Base-by-base conservation (phyloP, 768 basidiomycete species). In the Austroboletus eburneus region DNA sequence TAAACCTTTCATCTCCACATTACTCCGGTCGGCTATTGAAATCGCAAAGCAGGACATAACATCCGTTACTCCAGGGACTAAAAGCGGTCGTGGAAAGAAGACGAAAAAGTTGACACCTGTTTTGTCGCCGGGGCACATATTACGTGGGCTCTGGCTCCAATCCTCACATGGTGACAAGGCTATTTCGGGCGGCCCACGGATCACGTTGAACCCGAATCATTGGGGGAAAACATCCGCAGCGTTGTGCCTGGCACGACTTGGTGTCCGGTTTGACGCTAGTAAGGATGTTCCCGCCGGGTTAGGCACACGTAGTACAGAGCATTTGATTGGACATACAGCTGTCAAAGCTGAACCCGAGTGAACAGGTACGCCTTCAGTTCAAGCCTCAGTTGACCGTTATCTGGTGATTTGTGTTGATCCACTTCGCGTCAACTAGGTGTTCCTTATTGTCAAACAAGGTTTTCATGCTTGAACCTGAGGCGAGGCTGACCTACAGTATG, bases 61-160 rank as follows among this genome's bases (percentile, higher is more conserved):
- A 32, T 60, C 62, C 4, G 40, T 54, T 42, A 47, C 42, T 20
- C 55, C 57, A 17, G 51, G 41, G 29, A 47, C 45, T 22, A 61
- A 54, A 47, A 35, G 40, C 22, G 47, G 51, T 23, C 55, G 60
- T 23, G 45, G 58, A 44, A 58, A 50, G 45, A 61, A 49, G 45
- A 41, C n/a, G 48, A 64, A 58, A 17, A 60, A 54, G 49, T 33
- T 54, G 43, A 50, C 56, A 9, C 55, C 62, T 10, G 40, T 69
- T 37, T 56, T 74, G 37, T 70, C 72, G 1, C 73, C 72, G 3
- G 56, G 65, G 25, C 73, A 74, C 47, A 44, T 74, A 35, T 42
- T 71, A 40, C 69, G 70, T n/a, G 72, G 71, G 27, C 47, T 74
- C 30, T 50, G 52, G 16, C 39, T 54, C 16, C 53, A 47, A 38